These are phyloP conservation scores for Usnea hakonensis DNA, from an alignment of 495 filamentous ascomycete genomes.

Conservation along the genomic window DNA sequence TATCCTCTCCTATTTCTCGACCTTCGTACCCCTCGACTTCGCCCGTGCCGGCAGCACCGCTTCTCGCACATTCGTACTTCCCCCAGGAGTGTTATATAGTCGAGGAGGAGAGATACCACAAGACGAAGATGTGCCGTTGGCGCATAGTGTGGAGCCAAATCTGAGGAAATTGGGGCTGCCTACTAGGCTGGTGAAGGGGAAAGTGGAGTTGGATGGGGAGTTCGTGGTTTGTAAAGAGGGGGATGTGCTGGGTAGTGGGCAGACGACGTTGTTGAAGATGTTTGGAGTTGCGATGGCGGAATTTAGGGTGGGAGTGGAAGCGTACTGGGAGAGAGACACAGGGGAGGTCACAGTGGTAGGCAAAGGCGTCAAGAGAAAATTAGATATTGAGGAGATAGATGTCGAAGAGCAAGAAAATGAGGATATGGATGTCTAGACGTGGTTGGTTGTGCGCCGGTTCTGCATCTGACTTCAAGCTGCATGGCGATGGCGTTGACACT, in stretches of 20 bases:
- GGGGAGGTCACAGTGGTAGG: constrained; percentile 47
- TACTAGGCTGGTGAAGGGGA: constrained; percentile 78
- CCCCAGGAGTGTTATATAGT: constrained; percentile 66
- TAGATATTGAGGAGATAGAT: constrained; percentile 25
- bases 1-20: constrained; percentile 60
- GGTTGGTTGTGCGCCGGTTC: background rate
- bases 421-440: constrained; percentile 16
- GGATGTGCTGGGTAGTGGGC: constrained; percentile 71
- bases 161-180: constrained; percentile 82
- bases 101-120: constrained; percentile 67
- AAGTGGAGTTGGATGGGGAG: constrained; percentile 69
- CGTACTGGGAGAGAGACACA: constrained; percentile 43
- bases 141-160: constrained; percentile 80
- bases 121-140: constrained; percentile 76
- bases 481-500: constrained; percentile 14
- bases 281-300: constrained; percentile 85
- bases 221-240: constrained; percentile 78
- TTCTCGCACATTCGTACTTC: constrained; percentile 65
- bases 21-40: constrained; percentile 65
- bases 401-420: constrained; percentile 38
- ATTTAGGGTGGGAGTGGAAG: constrained; percentile 72
- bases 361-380: constrained; percentile 44
- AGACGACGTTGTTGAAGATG: constrained; percentile 88
- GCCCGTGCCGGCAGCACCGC: constrained; percentile 78
- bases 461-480: background rate